Conservation (phyloP, 768 basidiomycete genomes). For the Chiua virens region DNA sequence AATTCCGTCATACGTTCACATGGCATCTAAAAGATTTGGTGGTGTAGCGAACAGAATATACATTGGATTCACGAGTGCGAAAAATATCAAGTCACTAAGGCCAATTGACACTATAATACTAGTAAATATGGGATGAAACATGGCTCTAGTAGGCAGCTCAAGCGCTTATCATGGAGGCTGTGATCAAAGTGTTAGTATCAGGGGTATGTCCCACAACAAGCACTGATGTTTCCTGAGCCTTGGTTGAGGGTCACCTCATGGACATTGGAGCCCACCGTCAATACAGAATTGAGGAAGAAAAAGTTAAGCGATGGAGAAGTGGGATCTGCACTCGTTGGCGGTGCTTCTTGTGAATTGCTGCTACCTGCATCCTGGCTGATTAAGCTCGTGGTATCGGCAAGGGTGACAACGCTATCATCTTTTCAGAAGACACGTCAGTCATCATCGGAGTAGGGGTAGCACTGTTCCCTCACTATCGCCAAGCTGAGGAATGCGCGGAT, state of each 20-base stretch:
- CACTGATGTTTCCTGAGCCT: neutral
- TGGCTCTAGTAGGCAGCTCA: no score
- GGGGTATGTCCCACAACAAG: no score
- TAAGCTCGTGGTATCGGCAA: neutral
- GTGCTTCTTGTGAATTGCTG: neutral
- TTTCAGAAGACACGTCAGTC: neutral
- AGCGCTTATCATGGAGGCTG: no score
- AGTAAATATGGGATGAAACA: no score
- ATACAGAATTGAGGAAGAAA: neutral
- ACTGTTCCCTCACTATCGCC: neutral
- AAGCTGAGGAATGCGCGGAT: neutral
- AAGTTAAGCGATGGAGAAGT: neutral
- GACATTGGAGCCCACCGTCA: neutral
- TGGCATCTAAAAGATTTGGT: no score
- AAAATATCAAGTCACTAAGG: no score
- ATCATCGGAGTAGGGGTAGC: neutral
- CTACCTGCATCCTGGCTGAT: neutral
- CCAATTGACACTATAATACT: no score
- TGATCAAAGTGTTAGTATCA: no score
- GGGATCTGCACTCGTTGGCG: no score
- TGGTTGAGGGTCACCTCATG: neutral
- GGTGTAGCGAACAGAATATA: no score
- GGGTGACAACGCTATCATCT: neutral
- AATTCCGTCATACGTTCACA: no score
- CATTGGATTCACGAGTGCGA: no score